Evolutionary conservation across 2,329 filamentous ascomycete genomes (phyloP).

Genomic region (Diaporthe ampelina): DNA sequence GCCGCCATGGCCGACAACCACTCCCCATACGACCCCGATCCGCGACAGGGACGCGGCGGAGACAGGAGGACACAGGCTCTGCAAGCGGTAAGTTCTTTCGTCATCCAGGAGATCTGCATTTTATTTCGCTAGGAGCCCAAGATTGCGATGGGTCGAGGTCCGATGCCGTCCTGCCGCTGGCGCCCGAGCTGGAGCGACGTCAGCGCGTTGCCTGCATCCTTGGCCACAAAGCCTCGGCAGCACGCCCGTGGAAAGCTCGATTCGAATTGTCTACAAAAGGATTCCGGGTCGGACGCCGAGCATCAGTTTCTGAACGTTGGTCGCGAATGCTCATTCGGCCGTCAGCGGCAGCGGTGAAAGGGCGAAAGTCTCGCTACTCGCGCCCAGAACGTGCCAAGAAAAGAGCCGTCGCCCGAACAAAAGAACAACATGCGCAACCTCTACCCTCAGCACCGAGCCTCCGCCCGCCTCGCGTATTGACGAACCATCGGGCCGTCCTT

Average conservation of each 20-base stretch:
- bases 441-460: background rate
- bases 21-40: constrained; percentile 38
- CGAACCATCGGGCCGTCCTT: too few relatives aligned
- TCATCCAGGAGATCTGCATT: background rate
- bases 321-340: background rate
- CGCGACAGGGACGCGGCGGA: constrained; percentile 32
- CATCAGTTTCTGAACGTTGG: background rate
- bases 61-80: constrained; percentile 31
- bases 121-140: constrained; percentile 6
- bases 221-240: background rate
- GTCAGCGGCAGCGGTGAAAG: background rate
- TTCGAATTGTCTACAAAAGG: background rate
- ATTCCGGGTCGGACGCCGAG: too few relatives aligned
- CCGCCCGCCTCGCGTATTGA: background rate
- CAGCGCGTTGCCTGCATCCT: constrained; percentile 20
- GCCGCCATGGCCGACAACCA: constrained; percentile 35
- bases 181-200: constrained; percentile 28
- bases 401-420: background rate
- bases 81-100: constrained; percentile 31
- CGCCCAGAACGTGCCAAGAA: constrained; percentile 25
- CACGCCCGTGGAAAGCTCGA: background rate
- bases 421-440: background rate
- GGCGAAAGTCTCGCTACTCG: background rate
- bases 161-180: background rate
- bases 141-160: constrained; percentile 21